Conservation (phyloP, 768 basidiomycete genomes). For the Calocybe indica region DNA sequence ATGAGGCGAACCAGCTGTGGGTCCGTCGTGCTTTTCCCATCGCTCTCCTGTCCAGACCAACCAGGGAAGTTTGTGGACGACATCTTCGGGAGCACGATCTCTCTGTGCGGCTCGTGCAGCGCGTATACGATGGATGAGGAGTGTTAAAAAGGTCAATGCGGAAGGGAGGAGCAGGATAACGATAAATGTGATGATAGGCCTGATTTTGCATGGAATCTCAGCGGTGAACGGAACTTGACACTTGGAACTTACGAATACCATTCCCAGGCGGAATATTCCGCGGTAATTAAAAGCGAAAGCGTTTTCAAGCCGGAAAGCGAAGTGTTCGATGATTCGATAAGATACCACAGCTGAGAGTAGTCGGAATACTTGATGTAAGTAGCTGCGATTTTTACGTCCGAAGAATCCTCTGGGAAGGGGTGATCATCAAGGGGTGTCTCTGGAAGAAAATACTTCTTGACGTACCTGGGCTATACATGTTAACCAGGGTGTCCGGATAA, state of each 20-base stretch:
- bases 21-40: conserved; percentile 68
- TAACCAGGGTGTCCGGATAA: conserved; percentile 71
- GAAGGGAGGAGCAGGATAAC: conserved; percentile 89
- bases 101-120: conserved; percentile 75
- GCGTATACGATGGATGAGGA: conserved; percentile 85
- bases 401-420: conserved; percentile 61
- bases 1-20: conserved; percentile 19
- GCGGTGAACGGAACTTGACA: conserved; percentile 4
- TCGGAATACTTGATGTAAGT: conserved; percentile 87
- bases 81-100: conserved; percentile 76
- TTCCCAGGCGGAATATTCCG: conserved; percentile 81
- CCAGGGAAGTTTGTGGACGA: conserved; percentile 77
- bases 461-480: conserved; percentile 89
- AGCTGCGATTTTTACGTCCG: conserved; percentile 77
- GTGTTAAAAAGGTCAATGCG: conserved; percentile 80
- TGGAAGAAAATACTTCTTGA: conserved; percentile 3
- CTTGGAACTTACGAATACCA: conserved; percentile 75
- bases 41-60: conserved; percentile 74
- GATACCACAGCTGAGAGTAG: conserved; percentile 60
- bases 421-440: conserved; percentile 4
- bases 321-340: conserved; percentile 71
- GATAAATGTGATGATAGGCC: conserved; percentile 82
- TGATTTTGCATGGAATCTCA: conserved; percentile 20
- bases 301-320: conserved; percentile 75
- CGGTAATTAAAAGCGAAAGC: conserved; percentile 69